Base-by-base conservation (phyloP, 805 yeast genomes). In the Metschnikowia cerradonensis region DNA sequence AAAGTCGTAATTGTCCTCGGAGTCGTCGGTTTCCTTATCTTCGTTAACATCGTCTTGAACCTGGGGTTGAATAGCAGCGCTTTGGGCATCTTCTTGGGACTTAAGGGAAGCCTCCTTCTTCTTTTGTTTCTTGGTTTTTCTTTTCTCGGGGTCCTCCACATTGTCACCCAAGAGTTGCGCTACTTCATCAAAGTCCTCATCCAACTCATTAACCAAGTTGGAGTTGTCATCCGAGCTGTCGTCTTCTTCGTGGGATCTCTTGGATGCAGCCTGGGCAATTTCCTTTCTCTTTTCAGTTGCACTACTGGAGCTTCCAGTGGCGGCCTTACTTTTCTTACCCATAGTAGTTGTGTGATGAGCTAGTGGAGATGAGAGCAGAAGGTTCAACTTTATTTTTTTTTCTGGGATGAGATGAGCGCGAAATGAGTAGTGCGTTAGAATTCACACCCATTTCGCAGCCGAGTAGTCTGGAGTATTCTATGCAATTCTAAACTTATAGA, bases 111-210 rank as follows among this genome's bases (percentile, higher is more conserved):
- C 58, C 45, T 53, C 56, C 26, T 59, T 53, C 36, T 54, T 60
- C 51, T 57, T 63, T 52, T 47, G 51, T 52, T 56, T 61, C 55
- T 55, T 60, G 42, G 59, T 63, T 51, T 45, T 53, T 39, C 45
- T 49, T 22, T 63, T 67, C 55, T 72, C 79, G 17, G 78, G 75
- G 54, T 73, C 77, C 54, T 68, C 60, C 38, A 73, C 60, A 55
- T 70, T 67, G 33, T 67, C 75, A 4, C 80, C 83, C 49, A 81
- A 67, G 49, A 81, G 67, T 23, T 69, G 76, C 2, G 83, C 81
- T 43, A 81, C 82, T 55, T 81, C 86, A 55, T 75, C 81, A 56
- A 74, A 81, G 51, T 81, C 82, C 6, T 74, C 75, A 65, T 82
- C 84, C 32, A 81, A 65, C 57, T 79, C 80, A 45, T 77, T 77